Percentiles rank a stretch among this genome's conserved stretches.
Conservation (phyloP, 306 rosid genomes). For the Lathyrus sativus region DNA sequence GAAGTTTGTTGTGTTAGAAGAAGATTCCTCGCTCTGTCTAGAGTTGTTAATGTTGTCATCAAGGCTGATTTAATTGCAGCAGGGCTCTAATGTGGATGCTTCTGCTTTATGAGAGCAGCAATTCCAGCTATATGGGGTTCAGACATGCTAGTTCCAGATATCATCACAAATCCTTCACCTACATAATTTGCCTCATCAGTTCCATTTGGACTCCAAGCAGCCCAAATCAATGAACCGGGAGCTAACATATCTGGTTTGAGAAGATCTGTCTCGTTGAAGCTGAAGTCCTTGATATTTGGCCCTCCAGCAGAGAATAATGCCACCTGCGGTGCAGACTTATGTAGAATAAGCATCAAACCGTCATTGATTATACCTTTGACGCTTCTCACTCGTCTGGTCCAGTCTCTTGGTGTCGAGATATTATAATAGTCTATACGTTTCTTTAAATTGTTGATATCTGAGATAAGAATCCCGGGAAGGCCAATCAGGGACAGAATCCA, state of each 20-base stretch:
- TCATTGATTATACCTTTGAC: conserved; percentile 86
- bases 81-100: conserved; percentile 99
- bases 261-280: conserved; percentile 97
- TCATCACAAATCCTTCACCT: no score
- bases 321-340: conserved; percentile 97
- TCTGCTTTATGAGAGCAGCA: conserved; percentile 96
- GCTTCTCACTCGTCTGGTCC: conserved; percentile 95
- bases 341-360: conserved; percentile 86
- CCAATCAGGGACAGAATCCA: conserved; percentile 94
- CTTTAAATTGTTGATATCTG: conserved; percentile 78
- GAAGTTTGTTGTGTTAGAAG: conserved; percentile 90
- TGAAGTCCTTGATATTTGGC: conserved; percentile 88
- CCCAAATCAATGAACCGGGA: no score
- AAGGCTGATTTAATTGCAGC: no score
- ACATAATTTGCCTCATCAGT: no score
- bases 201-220: no score
- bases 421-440: conserved; percentile 77
- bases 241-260: conserved; percentile 98
- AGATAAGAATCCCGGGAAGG: conserved; percentile 85
- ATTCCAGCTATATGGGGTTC: conserved; percentile 99
- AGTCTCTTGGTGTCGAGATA: no score
- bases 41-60: conserved; percentile 81
- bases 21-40: conserved; percentile 89
- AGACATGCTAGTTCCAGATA: conserved; percentile 99
- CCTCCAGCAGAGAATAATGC: conserved; percentile 95